A percentile compares a stretch with the other conserved stretches of the same genome.
Evolutionary conservation across 2,329 filamentous ascomycete species (phyloP).

Genomic region (Calonectria crousiana): DNA sequence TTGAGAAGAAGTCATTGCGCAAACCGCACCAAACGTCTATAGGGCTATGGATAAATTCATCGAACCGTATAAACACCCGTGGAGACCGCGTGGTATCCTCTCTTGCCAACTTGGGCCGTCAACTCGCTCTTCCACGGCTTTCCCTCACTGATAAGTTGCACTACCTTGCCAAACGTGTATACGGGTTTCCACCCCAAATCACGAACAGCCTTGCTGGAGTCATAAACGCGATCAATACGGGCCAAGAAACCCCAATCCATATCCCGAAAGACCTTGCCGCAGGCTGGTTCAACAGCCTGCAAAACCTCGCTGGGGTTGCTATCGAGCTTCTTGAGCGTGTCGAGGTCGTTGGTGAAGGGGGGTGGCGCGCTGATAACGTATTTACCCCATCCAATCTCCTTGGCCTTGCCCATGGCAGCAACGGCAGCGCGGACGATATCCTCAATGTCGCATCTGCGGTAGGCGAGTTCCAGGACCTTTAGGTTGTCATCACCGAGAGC

Average conservation of each 20-base stretch:
- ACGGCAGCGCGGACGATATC: constrained; percentile 58
- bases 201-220: constrained; percentile 54
- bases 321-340: constrained; percentile 50
- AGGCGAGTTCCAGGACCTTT: constrained; percentile 61
- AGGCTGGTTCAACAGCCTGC: constrained; percentile 39
- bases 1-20: neutral
- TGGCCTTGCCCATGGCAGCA: constrained; percentile 52
- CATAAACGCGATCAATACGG: constrained; percentile 60
- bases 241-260: constrained; percentile 53
- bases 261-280: constrained; percentile 46
- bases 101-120: constrained; percentile 54
- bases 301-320: constrained; percentile 48
- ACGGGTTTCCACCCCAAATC: constrained; percentile 57
- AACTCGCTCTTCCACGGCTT: constrained; percentile 56
- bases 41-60: constrained; percentile 25
- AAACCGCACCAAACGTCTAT: neutral
- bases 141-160: constrained; percentile 51
- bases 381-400: constrained; percentile 50
- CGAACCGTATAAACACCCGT: constrained; percentile 58
- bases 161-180: constrained; percentile 53
- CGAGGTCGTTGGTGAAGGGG: constrained; percentile 50
- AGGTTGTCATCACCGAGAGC: constrained; percentile 57
- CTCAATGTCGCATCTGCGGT: constrained; percentile 57
- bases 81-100: constrained; percentile 57
- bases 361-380: constrained; percentile 60